Percentiles rank a stretch among this genome's conserved stretches.
These are phyloP conservation scores for Neohortaea acidophila DNA, from an alignment of 495 filamentous ascomycete genomes.

Conservation along the genomic window DNA sequence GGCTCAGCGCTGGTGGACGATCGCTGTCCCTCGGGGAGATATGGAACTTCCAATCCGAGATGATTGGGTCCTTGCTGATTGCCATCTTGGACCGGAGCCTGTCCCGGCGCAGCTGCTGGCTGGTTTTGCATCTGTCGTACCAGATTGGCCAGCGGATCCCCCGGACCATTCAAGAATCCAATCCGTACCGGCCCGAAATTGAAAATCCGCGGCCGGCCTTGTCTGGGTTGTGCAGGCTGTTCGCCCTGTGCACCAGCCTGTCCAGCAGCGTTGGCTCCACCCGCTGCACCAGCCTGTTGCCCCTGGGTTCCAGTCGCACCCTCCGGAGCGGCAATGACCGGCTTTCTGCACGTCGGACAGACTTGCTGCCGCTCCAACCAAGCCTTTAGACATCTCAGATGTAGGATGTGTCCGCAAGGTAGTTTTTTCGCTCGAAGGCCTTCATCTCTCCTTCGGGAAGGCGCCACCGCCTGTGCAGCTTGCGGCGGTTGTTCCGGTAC, in stretches of 20 bases:
- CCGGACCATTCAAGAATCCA: slow-evolving; percentile 22
- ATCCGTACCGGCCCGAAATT: slow-evolving; percentile 47
- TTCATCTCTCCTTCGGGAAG: slow-evolving; percentile 44
- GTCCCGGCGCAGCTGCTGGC: not conserved
- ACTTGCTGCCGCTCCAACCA: slow-evolving; percentile 98
- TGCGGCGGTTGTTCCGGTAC: too few species aligned
- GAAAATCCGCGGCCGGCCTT: slow-evolving; percentile 36
- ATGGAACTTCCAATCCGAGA: slow-evolving; percentile 14
- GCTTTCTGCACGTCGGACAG: slow-evolving; percentile 81
- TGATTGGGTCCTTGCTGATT: slow-evolving; percentile 15
- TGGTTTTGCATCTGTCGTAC: slow-evolving; percentile 11
- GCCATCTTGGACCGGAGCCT: not conserved
- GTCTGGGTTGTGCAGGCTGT: slow-evolving; percentile 15
- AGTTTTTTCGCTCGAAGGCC: slow-evolving; percentile 84
- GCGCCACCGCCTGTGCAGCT: slow-evolving; percentile 14
- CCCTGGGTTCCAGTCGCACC: slow-evolving; percentile 1
- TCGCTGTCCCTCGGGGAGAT: too few species aligned
- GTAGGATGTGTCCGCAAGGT: slow-evolving; percentile 88
- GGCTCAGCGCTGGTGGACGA: too few species aligned
- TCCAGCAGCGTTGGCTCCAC: slow-evolving; percentile 6
- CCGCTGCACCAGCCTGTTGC: slow-evolving; percentile 3
- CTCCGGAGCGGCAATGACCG: slow-evolving; percentile 42
- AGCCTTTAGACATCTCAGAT: slow-evolving; percentile 84
- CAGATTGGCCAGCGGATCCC: slow-evolving; percentile 12
- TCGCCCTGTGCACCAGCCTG: slow-evolving; percentile 19